These are phyloP conservation scores for Lanmaoa rubissima DNA, from an alignment of 768 basidiomycete species.

Conservation along the genomic window DNA sequence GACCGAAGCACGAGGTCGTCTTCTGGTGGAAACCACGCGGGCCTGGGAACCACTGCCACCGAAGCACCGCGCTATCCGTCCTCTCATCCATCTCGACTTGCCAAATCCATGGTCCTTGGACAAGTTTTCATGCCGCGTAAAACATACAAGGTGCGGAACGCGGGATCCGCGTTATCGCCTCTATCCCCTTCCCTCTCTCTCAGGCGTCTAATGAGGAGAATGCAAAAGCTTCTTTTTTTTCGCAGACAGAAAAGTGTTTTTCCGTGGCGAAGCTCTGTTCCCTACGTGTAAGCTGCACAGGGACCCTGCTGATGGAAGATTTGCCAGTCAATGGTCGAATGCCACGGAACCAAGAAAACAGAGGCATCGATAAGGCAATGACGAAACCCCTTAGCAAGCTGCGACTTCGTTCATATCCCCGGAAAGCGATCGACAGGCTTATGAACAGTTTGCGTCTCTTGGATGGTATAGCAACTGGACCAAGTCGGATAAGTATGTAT, in stretches of 20 bases:
- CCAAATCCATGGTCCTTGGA: constrained; percentile 8
- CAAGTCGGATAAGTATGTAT: not conserved
- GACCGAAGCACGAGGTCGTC: constrained; percentile 17
- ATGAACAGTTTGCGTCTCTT: constrained; percentile 4
- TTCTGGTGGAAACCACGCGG: constrained; percentile 15
- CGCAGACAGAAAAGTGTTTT: not conserved
- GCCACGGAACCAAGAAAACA: constrained; percentile 32
- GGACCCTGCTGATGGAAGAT: constrained; percentile 17
- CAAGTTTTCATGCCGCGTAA: constrained; percentile 1
- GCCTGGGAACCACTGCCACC: constrained; percentile 17
- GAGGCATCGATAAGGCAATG: constrained; percentile 29
- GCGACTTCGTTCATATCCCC: constrained; percentile 19
- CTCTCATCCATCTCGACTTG: constrained; percentile 7
- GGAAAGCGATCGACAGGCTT: constrained; percentile 19
- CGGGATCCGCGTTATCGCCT: constrained; percentile 25
- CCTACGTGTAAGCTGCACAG: not conserved
- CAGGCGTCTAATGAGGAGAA: not conserved
- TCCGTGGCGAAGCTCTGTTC: not conserved
- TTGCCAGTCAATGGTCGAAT: constrained; percentile 5
- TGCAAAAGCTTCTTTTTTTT: not conserved
- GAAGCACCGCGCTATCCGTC: constrained; percentile 4
- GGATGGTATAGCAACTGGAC: constrained; percentile 2
- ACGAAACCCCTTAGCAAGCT: constrained; percentile 26
- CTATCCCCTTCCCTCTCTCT: not conserved
- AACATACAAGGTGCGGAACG: not conserved